Base-by-base conservation (phyloP, 495 filamentous ascomycete genomes). In the Thermothielavioides terrestris region DNA sequence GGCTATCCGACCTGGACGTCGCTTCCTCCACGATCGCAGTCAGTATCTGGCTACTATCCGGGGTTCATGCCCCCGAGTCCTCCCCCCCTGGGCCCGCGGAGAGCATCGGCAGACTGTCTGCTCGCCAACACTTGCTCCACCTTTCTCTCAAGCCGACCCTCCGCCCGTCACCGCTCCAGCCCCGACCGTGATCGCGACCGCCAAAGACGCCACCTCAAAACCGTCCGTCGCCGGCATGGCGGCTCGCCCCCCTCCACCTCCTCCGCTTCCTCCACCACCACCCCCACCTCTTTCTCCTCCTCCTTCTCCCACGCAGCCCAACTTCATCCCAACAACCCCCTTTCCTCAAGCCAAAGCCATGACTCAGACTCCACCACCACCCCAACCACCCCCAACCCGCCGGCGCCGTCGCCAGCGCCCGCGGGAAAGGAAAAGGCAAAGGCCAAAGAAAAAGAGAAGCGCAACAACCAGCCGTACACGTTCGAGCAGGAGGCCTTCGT, bases 401-500 rank as follows among this genome's bases (percentile, higher is more conserved):
- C n/a, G n/a, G n/a, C 37, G 18, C 20, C 18, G 18, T 17, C 28
- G 27, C 15, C 4, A 20, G 10, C 34, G n/a, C 2, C 32, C 5
- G 32, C 6, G 1, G 32, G 20, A 3, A 21, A 4, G 18, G 17
- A n/a, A n/a, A n/a, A 21, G 35, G 18, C 37, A 22, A 15, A 20
- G 2, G 6, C n/a, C n/a, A 39, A 39, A 23, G 18, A 4, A 15
- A 46, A 27, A 15, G 9, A 18, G 22, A 51, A 53, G 22, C 47
- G 49, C 23, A 53, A 45, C 46, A 62, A 65, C 46, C 31, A 39
- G 0, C 42, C 44, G 0, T 64, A 62, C 55, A 58, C 52, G 0
- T 25, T 40, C 4, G 49, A 62, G 4, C 56, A 66, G 14, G 42
- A 55, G 3, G 35, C 47, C 1, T 66, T 62, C 26, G 22, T 66